Percentiles rank a stretch among this genome's conserved stretches.
Evolutionary conservation across 805 yeast genomes (phyloP).

Genomic region (Metschnikowia similis): DNA sequence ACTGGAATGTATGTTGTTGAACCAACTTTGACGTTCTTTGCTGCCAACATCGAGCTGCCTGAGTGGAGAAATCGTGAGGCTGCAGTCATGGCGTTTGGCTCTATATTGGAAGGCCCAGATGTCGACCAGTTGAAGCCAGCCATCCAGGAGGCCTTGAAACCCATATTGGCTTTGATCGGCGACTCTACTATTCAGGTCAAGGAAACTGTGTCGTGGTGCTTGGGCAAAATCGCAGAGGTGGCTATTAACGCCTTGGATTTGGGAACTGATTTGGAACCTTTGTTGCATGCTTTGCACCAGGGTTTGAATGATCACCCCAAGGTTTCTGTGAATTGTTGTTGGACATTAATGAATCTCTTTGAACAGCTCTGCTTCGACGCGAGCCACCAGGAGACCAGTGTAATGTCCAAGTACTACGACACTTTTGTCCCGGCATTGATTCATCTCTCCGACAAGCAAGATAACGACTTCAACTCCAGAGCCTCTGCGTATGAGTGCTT

Average conservation of each 20-base stretch:
- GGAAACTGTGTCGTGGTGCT: constrained; percentile 98
- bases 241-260: constrained; percentile 73
- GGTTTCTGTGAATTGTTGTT: constrained; percentile 94
- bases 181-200: constrained; percentile 82
- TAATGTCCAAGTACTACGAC: constrained; percentile 71
- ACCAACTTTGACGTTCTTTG: constrained; percentile 82
- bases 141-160: constrained; percentile 77
- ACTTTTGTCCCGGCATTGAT: constrained; percentile 66
- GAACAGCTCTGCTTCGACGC: constrained; percentile 71
- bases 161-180: constrained; percentile 67
- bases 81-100: constrained; percentile 98
- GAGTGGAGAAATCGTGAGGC: constrained; percentile 92
- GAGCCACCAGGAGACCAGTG: constrained; percentile 46
- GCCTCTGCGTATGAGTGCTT: constrained; percentile 97
- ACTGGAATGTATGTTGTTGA: constrained; percentile 83
- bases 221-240: constrained; percentile 91
- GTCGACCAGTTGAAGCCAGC: constrained; percentile 60
- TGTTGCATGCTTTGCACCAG: constrained; percentile 64
- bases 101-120: constrained; percentile 92
- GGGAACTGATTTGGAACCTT: constrained; percentile 59
- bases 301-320: constrained; percentile 93
- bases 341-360: constrained; percentile 89
- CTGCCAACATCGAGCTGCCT: constrained; percentile 52
- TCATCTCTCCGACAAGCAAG: constrained; percentile 62
- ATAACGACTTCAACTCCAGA: constrained; percentile 82